A percentile compares a stretch with the other conserved stretches of the same genome.
Conservation (phyloP, 495 filamentous ascomycete genomes). For the Jackrogersella minutella region DNA sequence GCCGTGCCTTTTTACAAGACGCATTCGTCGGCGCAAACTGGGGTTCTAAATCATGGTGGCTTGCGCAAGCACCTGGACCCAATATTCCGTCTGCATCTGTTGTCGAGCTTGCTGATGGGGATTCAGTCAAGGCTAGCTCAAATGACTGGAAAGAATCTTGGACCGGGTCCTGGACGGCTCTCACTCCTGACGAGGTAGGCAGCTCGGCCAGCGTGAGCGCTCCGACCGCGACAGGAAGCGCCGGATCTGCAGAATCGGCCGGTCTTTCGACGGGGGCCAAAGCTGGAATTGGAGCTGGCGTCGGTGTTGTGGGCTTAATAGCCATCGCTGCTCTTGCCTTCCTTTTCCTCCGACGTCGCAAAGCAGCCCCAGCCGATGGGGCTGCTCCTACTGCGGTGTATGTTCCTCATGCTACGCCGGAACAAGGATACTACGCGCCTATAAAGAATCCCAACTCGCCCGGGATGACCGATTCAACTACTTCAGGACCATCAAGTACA, state of each 20-base stretch:
- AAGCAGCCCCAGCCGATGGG: conserved; percentile 16
- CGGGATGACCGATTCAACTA: conserved; percentile 23
- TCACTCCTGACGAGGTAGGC: conserved; percentile 27
- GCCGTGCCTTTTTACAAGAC: conserved; percentile 65
- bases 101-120: conserved; percentile 30
- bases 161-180: conserved; percentile 49
- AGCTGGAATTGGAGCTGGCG: conserved; percentile 55
- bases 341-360: conserved; percentile 50
- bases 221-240: conserved; percentile 16
- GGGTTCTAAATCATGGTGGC: conserved; percentile 53
- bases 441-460: conserved; percentile 33
- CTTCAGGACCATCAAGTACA: neutral
- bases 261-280: conserved; percentile 52
- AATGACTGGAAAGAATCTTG: conserved; percentile 51
- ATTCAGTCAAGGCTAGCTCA: conserved; percentile 38
- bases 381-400: conserved; percentile 7
- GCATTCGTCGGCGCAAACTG: conserved; percentile 64
- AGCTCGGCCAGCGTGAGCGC: conserved; percentile 15
- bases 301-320: conserved; percentile 45
- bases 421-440: conserved; percentile 37
- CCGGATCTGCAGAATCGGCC: neutral
- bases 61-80: conserved; percentile 62
- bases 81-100: conserved; percentile 37
- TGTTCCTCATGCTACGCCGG: conserved; percentile 4
- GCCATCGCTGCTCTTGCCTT: conserved; percentile 48